Base-by-base conservation (phyloP, 371 early-diverging fungal species). In the Sporodiniella umbellata region DNA sequence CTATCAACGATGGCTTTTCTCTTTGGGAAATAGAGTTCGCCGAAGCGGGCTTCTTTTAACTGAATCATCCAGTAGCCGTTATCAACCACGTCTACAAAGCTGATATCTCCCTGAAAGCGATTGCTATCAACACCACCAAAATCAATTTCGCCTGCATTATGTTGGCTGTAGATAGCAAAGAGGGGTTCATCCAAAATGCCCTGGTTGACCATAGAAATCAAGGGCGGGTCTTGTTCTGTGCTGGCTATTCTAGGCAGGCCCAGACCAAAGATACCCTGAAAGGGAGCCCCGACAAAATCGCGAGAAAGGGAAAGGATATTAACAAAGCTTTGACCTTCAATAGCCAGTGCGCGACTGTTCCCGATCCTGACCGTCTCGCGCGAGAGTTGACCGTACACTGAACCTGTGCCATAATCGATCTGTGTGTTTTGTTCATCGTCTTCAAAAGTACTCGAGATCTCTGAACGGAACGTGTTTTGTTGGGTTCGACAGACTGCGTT, bases 61-160 rank as follows among this genome's bases (percentile, higher is more conserved):
- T 69, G 66, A 23, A 90, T 83, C 67, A 87, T 86, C 93, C 93
- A 92, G 70, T 89, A 92, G 0, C 82, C 87, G 37, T 77, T 78
- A 57, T 87, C 82, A 26, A 83, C 69, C 22, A 85, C 81, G 4
- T 84, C 78, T 14, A 81, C 78, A 79, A 84, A 92, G 43, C 73
- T 43, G 2, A 88, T 35, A 0, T 81, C 73, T 15, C 83, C 79
- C 24, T 58, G 59, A 64, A 77, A 78, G 17, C 72, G 73, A 21
- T 57, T 51, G 33, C 53, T 46, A 52, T 88, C 85, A 42, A 83
- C 77, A 4, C 83, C 86, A 7, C 90, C 88, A 53, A 89, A 69
- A 26, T 83, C 76, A 33, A 88, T 76, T 52, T 85, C 85, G 1
- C 88, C 89, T 14, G 59, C 61, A 2, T 76, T 61, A 3, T 70